Base-by-base conservation (phyloP, 2,329 filamentous ascomycete species). In the Polytolypa hystricis region DNA sequence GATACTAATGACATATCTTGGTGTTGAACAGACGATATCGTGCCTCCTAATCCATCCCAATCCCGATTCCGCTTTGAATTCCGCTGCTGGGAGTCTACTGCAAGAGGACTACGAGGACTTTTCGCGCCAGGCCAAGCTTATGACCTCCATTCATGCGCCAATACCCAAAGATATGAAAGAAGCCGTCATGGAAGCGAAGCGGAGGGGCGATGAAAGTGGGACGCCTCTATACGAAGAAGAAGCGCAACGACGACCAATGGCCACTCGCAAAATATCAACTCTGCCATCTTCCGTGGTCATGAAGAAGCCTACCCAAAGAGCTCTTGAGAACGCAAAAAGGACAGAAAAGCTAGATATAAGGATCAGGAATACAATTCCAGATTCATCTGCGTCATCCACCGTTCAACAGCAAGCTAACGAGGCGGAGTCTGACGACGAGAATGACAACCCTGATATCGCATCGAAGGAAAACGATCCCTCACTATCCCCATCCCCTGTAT, bases 41-140 rank as follows among this genome's bases (percentile, higher is more conserved):
- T 79, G 75, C 55, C 58, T 79, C 16, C 57, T 79, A 18, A 76
- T 79, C 37, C 69, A 77, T 37, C 75, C 75, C 1, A 79, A 79
- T 47, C 73, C 74, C 0, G 74, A 76, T 43, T 77, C 73, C 38
- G 74, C 75, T 5, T 56, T 79, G 43, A 79, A 79, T 45, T 69
- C 72, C 7, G 67, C 71, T 16, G 74, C 75, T 9, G 74, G 75
- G 2, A 66, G 67, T 20, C 50, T 79, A 41, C 60, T 74, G 5
- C 71, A 73, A 42, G 73, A 76, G 39, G 69, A 77, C 45, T 79
- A 71, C 53, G 65, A 67, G 4, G 64, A 62, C 0, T 79, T 74
- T 48, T 67, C 68, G 33, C 61, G 68, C 34, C 61, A 75, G 40
- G 75, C 74, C 11, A 69, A 62, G 52, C 52, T 79, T 30, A 77